A percentile compares a stretch with the other conserved stretches of the same genome.
These are phyloP conservation scores for Rhododendron griersonianum DNA, from an alignment of 148 eudicot genomes.

Conservation along the genomic window DNA sequence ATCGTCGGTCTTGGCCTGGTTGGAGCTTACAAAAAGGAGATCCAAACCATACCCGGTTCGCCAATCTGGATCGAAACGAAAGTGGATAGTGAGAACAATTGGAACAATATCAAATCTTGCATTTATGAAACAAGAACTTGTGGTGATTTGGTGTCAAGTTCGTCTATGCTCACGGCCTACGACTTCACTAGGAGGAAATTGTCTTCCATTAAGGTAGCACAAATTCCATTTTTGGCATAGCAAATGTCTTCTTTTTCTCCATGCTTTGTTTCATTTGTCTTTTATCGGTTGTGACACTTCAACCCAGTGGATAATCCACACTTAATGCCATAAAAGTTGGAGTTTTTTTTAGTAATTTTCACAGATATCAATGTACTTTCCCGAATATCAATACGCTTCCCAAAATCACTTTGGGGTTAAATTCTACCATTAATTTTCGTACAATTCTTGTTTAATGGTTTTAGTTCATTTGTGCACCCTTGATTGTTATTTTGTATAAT, in stretches of 20 bases:
- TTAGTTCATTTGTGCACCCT: background rate
- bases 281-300: background rate
- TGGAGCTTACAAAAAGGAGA: slow-evolving; percentile 6
- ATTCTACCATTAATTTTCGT: background rate
- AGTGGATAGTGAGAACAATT: slow-evolving; percentile 12
- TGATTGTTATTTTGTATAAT: background rate
- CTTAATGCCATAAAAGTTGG: too few species aligned
- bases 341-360: background rate
- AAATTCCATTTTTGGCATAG: background rate
- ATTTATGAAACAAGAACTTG: slow-evolving; percentile 14
- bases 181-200: slow-evolving; percentile 22
- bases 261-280: background rate
- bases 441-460: background rate
- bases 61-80: background rate
- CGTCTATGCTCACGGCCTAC: slow-evolving; percentile 16
- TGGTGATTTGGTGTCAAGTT: slow-evolving; percentile 8
- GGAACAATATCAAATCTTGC: slow-evolving; percentile 40
- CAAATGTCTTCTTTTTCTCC: background rate
- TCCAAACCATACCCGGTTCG: too few species aligned
- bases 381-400: too few species aligned
- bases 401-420: background rate
- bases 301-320: too few species aligned
- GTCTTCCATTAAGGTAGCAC: slow-evolving; percentile 33
- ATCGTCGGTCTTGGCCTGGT: slow-evolving; percentile 24
- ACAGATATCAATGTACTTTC: too few species aligned